These are phyloP conservation scores for Fomitopsis betulina DNA, from an alignment of 1,284 basidiomycete genomes.

Conservation along the genomic window DNA sequence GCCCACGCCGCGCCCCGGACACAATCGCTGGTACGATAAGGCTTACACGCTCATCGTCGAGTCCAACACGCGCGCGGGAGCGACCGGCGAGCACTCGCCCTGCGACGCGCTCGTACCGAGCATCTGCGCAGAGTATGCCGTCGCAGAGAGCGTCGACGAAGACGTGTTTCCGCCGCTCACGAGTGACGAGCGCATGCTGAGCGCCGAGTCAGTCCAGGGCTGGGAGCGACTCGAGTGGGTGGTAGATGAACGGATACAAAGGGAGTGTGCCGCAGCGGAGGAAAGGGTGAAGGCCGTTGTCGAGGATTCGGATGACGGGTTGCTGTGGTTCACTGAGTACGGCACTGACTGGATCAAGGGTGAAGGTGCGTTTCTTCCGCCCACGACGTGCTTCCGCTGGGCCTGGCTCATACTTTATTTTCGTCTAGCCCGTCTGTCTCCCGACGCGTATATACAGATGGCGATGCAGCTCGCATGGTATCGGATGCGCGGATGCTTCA, in stretches of 20 bases:
- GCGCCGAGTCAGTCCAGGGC: background rate
- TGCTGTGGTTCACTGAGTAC: constrained; percentile 84
- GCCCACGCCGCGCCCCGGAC: constrained; percentile 47
- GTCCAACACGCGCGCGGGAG: constrained; percentile 80
- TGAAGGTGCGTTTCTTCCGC: constrained; percentile 39
- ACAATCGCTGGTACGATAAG: constrained; percentile 94
- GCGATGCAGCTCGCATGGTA: constrained; percentile 93
- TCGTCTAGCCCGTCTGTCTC: constrained; percentile 61
- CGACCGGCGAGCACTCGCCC: constrained; percentile 91
- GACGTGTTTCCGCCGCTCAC: constrained; percentile 27
- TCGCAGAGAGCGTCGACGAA: constrained; percentile 59
- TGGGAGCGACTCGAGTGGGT: constrained; percentile 64
- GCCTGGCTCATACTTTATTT: background rate
- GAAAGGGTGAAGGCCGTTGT: constrained; percentile 59
- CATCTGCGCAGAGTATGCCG: constrained; percentile 83
- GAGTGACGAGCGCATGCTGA: background rate
- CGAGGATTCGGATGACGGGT: constrained; percentile 79
- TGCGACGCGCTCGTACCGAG: constrained; percentile 91
- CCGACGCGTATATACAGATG: constrained; percentile 93
- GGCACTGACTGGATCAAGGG: constrained; percentile 91
- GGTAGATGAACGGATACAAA: constrained; percentile 55
- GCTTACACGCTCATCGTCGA: constrained; percentile 82
- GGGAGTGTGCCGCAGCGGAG: constrained; percentile 61
- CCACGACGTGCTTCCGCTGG: background rate
- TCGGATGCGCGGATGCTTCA: constrained; percentile 71